Conservation (phyloP, 129 eudicot genomes). For the Flaveria sonorensis region DNA sequence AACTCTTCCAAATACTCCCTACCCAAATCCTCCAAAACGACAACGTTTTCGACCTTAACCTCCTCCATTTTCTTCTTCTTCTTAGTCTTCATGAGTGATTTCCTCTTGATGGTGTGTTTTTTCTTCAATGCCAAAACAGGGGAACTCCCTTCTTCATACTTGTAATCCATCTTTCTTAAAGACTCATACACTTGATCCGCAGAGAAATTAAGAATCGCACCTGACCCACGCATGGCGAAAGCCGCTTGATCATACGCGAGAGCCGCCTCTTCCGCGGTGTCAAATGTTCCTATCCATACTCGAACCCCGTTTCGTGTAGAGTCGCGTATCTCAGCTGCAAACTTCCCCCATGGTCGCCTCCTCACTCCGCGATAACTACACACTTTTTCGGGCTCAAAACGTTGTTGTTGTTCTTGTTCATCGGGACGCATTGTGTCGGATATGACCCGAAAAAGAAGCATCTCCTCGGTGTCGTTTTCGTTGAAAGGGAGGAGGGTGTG, state of each 20-base stretch:
- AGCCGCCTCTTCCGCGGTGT: constrained; percentile 48
- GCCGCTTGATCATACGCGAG: constrained; percentile 50
- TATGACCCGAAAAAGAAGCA: constrained; percentile 42
- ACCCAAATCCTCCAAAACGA: constrained; percentile 50
- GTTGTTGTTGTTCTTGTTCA: background rate
- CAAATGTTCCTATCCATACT: constrained; percentile 50
- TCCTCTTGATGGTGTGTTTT: constrained; percentile 38
- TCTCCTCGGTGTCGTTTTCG: constrained; percentile 44
- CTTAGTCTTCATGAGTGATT: constrained; percentile 21
- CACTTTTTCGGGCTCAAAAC: constrained; percentile 8
- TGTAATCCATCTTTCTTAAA: constrained; percentile 39
- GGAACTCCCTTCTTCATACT: constrained; percentile 44
- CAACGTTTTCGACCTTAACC: constrained; percentile 29
- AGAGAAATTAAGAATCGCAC: constrained; percentile 37
- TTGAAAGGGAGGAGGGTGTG: constrained; percentile 40
- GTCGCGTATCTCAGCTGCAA: constrained; percentile 48
- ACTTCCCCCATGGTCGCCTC: constrained; percentile 50
- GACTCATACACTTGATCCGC: constrained; percentile 36
- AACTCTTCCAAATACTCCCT: constrained; percentile 47
- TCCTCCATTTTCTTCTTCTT: constrained; percentile 8
- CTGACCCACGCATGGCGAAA: constrained; percentile 33
- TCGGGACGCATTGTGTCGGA: background rate
- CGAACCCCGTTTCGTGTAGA: constrained; percentile 47
- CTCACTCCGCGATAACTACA: constrained; percentile 38
- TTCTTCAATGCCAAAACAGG: constrained; percentile 48